Percentiles rank a stretch among this genome's conserved stretches.
Conservation (phyloP, 257 asterid species). For the Scutellaria minor region DNA sequence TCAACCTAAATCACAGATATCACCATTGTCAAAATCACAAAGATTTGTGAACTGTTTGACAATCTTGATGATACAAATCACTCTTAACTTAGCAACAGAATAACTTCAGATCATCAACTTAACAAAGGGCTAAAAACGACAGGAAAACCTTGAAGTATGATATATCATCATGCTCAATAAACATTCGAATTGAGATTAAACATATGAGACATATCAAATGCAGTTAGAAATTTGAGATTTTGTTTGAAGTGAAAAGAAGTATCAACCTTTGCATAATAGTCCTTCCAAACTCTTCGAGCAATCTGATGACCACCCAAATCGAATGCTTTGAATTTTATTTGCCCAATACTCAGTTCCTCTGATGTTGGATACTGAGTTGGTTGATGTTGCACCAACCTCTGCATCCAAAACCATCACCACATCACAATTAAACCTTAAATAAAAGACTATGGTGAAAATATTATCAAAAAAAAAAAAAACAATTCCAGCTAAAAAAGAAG, state of each 20-base stretch:
- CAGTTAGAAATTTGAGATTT: neutral
- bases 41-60: neutral
- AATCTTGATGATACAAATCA: neutral
- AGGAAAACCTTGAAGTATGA: no score
- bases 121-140: neutral
- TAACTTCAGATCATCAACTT: neutral
- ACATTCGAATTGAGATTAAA: neutral
- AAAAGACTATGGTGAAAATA: no score
- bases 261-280: constrained; percentile 57
- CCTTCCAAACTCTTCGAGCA: constrained; percentile 65
- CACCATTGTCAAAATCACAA: constrained; percentile 15
- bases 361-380: constrained; percentile 63
- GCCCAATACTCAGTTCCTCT: constrained; percentile 58
- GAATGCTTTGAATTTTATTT: constrained; percentile 54
- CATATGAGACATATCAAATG: neutral
- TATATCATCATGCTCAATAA: neutral
- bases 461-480: no score
- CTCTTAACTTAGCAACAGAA: neutral
- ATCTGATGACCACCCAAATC: constrained; percentile 63
- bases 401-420: constrained; percentile 31
- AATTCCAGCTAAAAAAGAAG: no score
- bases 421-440: neutral
- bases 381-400: constrained; percentile 59
- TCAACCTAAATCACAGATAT: constrained; percentile 42
- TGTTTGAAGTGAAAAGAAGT: neutral